These are phyloP conservation scores for Citrus maxima DNA, from an alignment of 345 rosid species.

Conservation along the genomic window DNA sequence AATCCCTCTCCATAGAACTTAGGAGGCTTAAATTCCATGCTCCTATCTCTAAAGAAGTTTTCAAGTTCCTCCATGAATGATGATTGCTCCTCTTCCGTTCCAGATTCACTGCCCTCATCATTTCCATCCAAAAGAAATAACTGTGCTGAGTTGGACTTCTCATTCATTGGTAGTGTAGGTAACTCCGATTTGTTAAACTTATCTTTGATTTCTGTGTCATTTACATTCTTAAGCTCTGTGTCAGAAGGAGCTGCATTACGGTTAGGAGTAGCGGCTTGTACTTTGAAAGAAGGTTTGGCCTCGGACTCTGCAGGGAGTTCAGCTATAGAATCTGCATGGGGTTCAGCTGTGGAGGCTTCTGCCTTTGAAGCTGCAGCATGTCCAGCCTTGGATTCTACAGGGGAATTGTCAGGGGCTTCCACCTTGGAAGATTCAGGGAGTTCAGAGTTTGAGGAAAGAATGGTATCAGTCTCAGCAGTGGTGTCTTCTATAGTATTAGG, in stretches of 20 bases:
- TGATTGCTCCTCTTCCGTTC: constrained; percentile 62
- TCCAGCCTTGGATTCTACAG: neutral
- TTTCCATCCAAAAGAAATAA: constrained; percentile 44
- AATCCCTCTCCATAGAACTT: constrained; percentile 68
- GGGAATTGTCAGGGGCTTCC: neutral
- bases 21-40: constrained; percentile 69
- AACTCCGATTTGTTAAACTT: constrained; percentile 26
- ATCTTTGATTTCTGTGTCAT: constrained; percentile 28
- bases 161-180: constrained; percentile 25
- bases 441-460: neutral
- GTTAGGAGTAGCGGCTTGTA: constrained; percentile 20
- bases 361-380: too few species aligned
- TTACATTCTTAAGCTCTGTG: constrained; percentile 30
- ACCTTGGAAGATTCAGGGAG: neutral
- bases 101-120: constrained; percentile 53
- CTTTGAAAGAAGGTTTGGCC: constrained; percentile 19
- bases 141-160: constrained; percentile 32
- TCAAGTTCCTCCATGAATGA: constrained; percentile 59
- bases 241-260: constrained; percentile 35
- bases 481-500: constrained; percentile 23
- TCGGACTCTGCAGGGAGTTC: constrained; percentile 7
- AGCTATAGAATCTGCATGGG: neutral
- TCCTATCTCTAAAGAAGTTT: constrained; percentile 49
- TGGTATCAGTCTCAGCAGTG: constrained; percentile 4
- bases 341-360: neutral